Base-by-base conservation (phyloP, 768 basidiomycete genomes). In the Collybia sp. region DNA sequence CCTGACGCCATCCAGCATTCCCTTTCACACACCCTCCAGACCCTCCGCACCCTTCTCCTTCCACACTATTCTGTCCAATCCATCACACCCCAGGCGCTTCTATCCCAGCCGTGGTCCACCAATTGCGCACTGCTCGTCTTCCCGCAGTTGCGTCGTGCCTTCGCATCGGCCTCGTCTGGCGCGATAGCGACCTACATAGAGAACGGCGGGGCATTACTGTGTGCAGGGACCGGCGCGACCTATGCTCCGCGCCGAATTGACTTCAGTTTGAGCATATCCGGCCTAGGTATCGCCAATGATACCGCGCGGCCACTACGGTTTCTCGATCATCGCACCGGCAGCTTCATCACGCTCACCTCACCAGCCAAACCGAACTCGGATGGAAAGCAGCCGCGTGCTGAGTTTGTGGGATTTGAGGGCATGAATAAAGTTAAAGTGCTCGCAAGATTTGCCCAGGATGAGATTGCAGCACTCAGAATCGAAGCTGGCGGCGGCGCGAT, bases 1-100 rank as follows among this genome's bases (percentile, higher is more conserved):
- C 74, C 80, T 33, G 83, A 86, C 49, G 72, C 78, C 6, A 62
- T 77, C 9, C 69, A 71, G 34, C 59, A 70, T 30, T 73, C 71
- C 8, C 61, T 77, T 34, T 54, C 67, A 44, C 58, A 75, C 52
- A 61, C 77, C 6, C 51, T 80, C 18, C 48, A 67, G 3, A 61
- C 67, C 1, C 75, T 93, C 13, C 71, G 75, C 25, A 58, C 72
- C 2, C 55, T 87, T 20, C 79, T 95, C 15, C 57, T 73, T 12
- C 84, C 90, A 0, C 75, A 83, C 59, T 94, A 93, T 61, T 80
- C 88, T 11, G 81, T 95, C 36, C 88, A 90, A 48, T 62, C 79
- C 12, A 72, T 93, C 42, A 68, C 80, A 0, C 71, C 74, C 10
- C 66, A 77, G 34, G 60, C 76, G 2, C 66, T 97, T 5, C 64